These are phyloP conservation scores for Tolypocladium cylindrosporum DNA, from an alignment of 2,329 filamentous ascomycete genomes.

Conservation along the genomic window DNA sequence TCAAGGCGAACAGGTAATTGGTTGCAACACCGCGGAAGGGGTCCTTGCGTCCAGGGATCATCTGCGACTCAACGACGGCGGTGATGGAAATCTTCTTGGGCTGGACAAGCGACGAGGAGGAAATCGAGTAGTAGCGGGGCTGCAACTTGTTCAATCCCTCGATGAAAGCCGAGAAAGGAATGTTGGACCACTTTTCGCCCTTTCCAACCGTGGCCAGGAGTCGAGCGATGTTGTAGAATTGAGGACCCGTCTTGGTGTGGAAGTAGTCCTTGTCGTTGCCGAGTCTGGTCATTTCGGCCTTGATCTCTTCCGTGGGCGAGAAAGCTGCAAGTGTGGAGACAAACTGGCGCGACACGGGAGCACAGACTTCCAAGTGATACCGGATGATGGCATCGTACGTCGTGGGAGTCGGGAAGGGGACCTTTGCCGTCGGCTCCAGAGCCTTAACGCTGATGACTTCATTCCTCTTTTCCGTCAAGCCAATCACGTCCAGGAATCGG, in stretches of 20 bases:
- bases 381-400: slow-evolving; percentile 89
- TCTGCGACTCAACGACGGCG: slow-evolving; percentile 79
- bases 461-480: slow-evolving; percentile 65
- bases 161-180: slow-evolving; percentile 91
- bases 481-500: slow-evolving; percentile 72
- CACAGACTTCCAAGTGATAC: slow-evolving; percentile 95
- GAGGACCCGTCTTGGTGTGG: slow-evolving; percentile 69
- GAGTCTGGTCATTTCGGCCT: slow-evolving; percentile 79
- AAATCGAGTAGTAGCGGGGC: slow-evolving; percentile 98
- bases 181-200: slow-evolving; percentile 66
- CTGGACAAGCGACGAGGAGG: slow-evolving; percentile 88
- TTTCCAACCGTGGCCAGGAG: slow-evolving; percentile 65
- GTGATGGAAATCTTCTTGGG: slow-evolving; percentile 94
- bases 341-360: slow-evolving; percentile 93
- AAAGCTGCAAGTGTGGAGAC: slow-evolving; percentile 80
- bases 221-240: slow-evolving; percentile 84
- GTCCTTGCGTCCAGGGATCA: slow-evolving; percentile 68
- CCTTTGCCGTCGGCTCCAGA: slow-evolving; percentile 89
- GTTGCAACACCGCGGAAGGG: slow-evolving; percentile 88
- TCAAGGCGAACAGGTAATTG: slow-evolving; percentile 90
- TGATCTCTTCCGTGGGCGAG: slow-evolving; percentile 72
- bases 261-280: slow-evolving; percentile 95
- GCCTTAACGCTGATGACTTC: slow-evolving; percentile 81
- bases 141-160: slow-evolving; percentile 92
- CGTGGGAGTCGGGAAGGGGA: slow-evolving; percentile 93